Conservation (phyloP, 75 land plant genomes). For the Selaginella tamariscina region DNA sequence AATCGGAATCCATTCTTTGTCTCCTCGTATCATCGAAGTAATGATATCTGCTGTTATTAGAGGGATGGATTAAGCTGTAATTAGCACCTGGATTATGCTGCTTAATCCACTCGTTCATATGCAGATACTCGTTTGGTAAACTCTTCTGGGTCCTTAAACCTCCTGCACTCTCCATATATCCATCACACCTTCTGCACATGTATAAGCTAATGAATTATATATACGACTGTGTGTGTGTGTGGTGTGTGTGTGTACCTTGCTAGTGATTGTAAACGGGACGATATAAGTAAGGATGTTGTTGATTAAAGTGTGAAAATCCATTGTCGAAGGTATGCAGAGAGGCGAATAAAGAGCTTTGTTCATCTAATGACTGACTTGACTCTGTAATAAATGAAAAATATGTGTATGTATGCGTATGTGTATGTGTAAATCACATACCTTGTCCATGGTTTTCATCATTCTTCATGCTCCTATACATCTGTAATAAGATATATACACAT, state of each 20-base stretch:
- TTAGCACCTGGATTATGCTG: neutral
- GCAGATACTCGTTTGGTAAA: neutral
- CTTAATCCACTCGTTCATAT: neutral
- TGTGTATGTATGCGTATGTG: too few relatives aligned
- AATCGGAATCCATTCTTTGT: neutral
- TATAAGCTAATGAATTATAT: too few relatives aligned
- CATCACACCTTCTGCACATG: too few relatives aligned
- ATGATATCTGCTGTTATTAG: neutral
- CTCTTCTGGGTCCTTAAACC: neutral
- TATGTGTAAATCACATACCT: too few relatives aligned
- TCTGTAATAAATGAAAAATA: too few relatives aligned
- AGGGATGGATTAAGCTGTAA: neutral
- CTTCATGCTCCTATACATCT: conserved; percentile 50
- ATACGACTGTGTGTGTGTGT: neutral
- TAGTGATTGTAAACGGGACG: neutral
- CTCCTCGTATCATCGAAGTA: neutral
- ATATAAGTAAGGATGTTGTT: neutral
- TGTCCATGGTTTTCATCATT: conserved; percentile 18
- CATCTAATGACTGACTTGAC: neutral
- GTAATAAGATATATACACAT: conserved; percentile 13
- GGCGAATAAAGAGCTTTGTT: neutral
- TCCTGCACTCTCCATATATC: neutral
- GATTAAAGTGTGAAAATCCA: neutral
- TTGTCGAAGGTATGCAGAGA: too few relatives aligned
- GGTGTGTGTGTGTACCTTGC: neutral